Conservation (phyloP, 805 yeast genomes). For the Groenewaldozyma tartarivorans region DNA sequence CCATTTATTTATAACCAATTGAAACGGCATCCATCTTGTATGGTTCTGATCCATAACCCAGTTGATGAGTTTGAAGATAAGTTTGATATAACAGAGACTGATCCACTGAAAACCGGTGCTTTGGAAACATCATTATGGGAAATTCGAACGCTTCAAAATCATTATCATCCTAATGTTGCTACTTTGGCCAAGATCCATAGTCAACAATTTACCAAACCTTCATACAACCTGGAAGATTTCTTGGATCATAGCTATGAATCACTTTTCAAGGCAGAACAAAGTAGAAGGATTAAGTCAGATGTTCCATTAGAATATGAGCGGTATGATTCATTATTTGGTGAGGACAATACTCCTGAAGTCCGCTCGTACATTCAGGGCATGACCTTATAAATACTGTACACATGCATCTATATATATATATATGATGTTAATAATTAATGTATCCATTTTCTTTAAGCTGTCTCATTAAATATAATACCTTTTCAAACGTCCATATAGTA, state of each 20-base stretch:
- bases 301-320: constrained; percentile 61
- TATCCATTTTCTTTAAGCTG: constrained; percentile 1
- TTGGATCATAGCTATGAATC: constrained; percentile 79
- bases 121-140: constrained; percentile 90
- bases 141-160: constrained; percentile 63
- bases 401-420: no score
- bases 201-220: constrained; percentile 82
- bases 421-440: no score
- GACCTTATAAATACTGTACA: neutral
- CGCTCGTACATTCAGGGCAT: neutral
- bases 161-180: constrained; percentile 93
- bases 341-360: constrained; percentile 1
- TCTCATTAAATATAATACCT: constrained; percentile 10
- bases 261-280: constrained; percentile 45
- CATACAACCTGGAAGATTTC: constrained; percentile 88
- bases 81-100: constrained; percentile 48
- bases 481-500: constrained; percentile 57
- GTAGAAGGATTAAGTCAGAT: constrained; percentile 24
- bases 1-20: constrained; percentile 89
- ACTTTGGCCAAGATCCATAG: constrained; percentile 79
- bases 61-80: constrained; percentile 44
- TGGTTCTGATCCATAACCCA: constrained; percentile 63
- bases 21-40: constrained; percentile 89
- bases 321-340: constrained; percentile 16
- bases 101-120: constrained; percentile 76